These are phyloP conservation scores for Medakamo hakoo DNA, from an alignment of 139 green algal genomes.

Conservation along the genomic window DNA sequence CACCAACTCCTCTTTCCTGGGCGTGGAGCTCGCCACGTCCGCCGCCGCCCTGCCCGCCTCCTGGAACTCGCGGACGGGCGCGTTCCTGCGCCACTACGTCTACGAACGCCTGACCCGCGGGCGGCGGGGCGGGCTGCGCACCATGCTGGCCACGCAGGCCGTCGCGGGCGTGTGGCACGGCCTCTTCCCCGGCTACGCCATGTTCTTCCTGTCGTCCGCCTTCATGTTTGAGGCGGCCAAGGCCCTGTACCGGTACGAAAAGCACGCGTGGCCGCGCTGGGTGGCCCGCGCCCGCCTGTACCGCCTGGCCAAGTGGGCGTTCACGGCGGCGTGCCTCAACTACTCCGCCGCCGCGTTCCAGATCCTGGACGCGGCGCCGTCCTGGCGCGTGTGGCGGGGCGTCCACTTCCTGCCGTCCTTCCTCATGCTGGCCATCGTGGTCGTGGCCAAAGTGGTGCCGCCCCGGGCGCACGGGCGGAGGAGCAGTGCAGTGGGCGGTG, in stretches of 20 bases:
- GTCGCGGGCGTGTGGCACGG: constrained; percentile 69
- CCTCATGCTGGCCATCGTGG: constrained; percentile 16
- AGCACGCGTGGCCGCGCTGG: constrained; percentile 9
- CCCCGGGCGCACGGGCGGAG: background rate
- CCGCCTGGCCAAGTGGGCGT: constrained; percentile 17
- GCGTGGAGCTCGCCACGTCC: constrained; percentile 44
- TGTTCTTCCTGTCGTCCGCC: constrained; percentile 23
- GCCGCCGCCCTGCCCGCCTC: constrained; percentile 31
- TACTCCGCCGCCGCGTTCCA: constrained; percentile 29
- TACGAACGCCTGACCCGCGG: constrained; percentile 60
- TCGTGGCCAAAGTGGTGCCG: constrained; percentile 15
- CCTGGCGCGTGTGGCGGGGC: constrained; percentile 17
- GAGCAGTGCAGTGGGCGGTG: too few relatives aligned
- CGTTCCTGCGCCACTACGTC: constrained; percentile 58
- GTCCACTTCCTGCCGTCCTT: constrained; percentile 25
- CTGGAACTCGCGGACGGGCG: constrained; percentile 68
- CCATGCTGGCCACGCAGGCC: constrained; percentile 59
- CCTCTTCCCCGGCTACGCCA: constrained; percentile 32
- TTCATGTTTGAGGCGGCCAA: constrained; percentile 25
- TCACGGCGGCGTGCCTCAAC: constrained; percentile 22
- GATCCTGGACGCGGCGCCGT: constrained; percentile 19
- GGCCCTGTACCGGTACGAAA: constrained; percentile 22
- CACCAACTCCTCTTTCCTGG: constrained; percentile 41
- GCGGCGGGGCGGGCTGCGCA: constrained; percentile 34
- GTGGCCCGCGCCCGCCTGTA: constrained; percentile 9